Evolutionary conservation across 208 protist genomes (phyloP).

Genomic region (Tritrichomonas musculus): DNA sequence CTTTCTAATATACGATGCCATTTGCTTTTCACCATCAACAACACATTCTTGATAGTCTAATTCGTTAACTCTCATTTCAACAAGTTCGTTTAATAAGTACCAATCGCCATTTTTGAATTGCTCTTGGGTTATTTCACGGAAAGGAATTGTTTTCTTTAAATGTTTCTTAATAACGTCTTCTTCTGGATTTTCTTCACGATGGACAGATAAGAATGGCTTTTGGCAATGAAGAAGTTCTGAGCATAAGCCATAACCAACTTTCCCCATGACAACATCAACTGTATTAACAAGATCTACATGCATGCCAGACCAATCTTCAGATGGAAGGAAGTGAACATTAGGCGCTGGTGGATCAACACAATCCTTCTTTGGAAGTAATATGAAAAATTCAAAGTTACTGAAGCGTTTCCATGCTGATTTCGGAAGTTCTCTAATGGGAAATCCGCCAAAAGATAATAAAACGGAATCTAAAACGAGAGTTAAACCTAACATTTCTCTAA

Average conservation of each 20-base stretch:
- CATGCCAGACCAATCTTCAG: not conserved
- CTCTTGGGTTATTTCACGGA: not conserved
- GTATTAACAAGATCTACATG: not conserved
- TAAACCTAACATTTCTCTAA: not conserved
- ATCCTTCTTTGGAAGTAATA: not conserved
- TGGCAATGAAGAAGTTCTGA: not conserved
- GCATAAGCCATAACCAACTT: not conserved
- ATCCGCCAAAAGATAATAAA: not conserved
- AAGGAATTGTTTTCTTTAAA: not conserved
- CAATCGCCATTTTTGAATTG: constrained; percentile 19
- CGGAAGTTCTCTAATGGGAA: not conserved
- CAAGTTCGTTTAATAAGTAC: not conserved
- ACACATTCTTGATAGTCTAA: not conserved
- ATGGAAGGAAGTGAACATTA: constrained; percentile 12
- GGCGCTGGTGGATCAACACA: not conserved
- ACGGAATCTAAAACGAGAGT: not conserved
- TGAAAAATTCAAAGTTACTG: constrained; percentile 4
- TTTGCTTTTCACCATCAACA: constrained; percentile 9
- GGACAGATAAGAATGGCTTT: not conserved
- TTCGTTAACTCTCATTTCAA: not conserved
- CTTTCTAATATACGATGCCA: not conserved
- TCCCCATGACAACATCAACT: not conserved
- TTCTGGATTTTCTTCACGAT: not conserved
- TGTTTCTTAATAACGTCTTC: not conserved
- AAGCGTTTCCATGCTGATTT: not conserved